Base-by-base conservation (phyloP, 306 rosid species). In the Castanea mollissima region DNA sequence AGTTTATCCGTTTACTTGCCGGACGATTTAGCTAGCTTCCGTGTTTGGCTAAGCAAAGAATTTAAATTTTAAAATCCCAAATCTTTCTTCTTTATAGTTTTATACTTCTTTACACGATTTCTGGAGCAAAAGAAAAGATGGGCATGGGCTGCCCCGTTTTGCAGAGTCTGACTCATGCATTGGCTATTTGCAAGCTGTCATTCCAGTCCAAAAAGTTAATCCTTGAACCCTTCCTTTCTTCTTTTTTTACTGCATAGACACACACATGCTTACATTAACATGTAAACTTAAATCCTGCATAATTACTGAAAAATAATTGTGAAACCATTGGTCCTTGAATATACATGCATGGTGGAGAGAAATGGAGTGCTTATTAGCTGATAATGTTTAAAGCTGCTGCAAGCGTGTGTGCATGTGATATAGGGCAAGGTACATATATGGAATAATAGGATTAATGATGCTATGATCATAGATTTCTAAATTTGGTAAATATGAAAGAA, bases 1-100 rank as follows among this genome's bases (percentile, higher is more conserved):
- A 73, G 89, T 75, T 89, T 91, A 84, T 86, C 90, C 88, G 92
- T 85, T 87, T 72, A 70, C 91, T 86, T 90, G 93, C 93, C 92
- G 89, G 96, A 88, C 86, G 78, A 68, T 83, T 75, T 81, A 78
- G 80, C 51, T 73, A 83, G 92, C 86, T 91, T 89, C 85, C 96
- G 90, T 93, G 89, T 84, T 83, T 74, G 87, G 83, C 69, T 89
- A 63, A 70, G 35, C 90, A 86, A 81, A 81, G 74, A 82, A 83
- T 76, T 82, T 65, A 65, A 79, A 83, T 74, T 82, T 65, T 59
- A 79, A 80, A 75, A 59, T 3, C 63, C 34, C 25, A 41, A 41
- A 41, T 58, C 31, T 70, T 29, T 54, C 21, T 8, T 8, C 31
- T 41, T 34, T 14, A 12, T 2, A 31, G 41, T 23, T 41, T 7